Percentiles rank a stretch among this genome's conserved stretches.
phyloP scores from a whole-genome alignment of 2,329 filamentous ascomycete genomes.

The Clarireedia hainanense region DNA sequence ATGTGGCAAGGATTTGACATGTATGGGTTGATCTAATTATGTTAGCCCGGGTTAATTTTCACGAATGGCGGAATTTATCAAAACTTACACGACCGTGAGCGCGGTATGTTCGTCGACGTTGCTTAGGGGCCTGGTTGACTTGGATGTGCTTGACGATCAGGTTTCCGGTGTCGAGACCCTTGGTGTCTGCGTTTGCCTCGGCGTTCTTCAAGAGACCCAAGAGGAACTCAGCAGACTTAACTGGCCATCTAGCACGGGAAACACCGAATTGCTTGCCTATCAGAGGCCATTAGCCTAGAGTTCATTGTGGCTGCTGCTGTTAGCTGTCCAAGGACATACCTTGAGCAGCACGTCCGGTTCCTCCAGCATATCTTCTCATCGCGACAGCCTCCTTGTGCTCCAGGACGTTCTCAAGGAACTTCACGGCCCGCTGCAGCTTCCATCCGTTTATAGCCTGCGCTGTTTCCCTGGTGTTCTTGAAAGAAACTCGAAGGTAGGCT shows the following conservation, averaged over 20 bases:
- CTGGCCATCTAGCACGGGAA: conserved; percentile 94
- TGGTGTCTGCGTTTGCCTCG: conserved; percentile 93
- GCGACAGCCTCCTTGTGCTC: conserved; percentile 96
- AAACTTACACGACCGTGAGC: conserved; percentile 98
- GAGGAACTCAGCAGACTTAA: conserved; percentile 98
- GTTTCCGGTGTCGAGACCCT: conserved; percentile 95
- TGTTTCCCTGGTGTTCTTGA: conserved; percentile 98
- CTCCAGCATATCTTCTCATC: conserved; percentile 95
- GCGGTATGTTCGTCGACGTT: conserved; percentile 98
- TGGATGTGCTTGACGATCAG: conserved; percentile 99
- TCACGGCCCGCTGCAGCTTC: conserved; percentile 44
- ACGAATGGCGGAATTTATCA: background rate
- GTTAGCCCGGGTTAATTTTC: background rate
- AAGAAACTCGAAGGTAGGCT: conserved; percentile 93
- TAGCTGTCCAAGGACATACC: conserved; percentile 54
- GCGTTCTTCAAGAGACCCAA: conserved; percentile 96
- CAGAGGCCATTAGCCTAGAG: conserved; percentile 18
- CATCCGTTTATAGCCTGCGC: conserved; percentile 86
- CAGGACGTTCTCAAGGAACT: conserved; percentile 97
- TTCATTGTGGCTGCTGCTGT: background rate
- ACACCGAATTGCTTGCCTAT: conserved; percentile 98
- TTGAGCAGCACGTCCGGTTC: conserved; percentile 93
- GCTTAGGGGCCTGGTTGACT: conserved; percentile 99
- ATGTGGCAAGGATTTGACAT: conserved; percentile 99
- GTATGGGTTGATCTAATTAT: conserved; percentile 91